These are phyloP conservation scores for Zizania latifolia DNA, from an alignment of 176 grass and related monocot genomes.

Conservation along the genomic window DNA sequence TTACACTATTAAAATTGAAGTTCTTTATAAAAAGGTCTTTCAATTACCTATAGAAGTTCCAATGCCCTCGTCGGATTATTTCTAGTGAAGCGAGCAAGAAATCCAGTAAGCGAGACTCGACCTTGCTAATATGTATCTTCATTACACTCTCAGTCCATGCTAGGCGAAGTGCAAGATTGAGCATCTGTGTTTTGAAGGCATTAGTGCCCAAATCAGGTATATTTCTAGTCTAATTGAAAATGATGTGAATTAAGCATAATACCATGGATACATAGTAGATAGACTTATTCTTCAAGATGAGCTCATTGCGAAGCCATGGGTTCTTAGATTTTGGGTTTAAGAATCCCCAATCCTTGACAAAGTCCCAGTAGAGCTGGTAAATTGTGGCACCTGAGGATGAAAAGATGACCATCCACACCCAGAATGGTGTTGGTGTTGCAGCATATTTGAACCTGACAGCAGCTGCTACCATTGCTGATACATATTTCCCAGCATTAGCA, in stretches of 20 bases:
- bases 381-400: slow-evolving; percentile 58
- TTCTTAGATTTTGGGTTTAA: slow-evolving; percentile 56
- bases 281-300: slow-evolving; percentile 74
- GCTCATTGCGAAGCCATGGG: slow-evolving; percentile 59
- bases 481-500: slow-evolving; percentile 79
- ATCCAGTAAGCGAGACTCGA: slow-evolving; percentile 55
- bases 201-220: slow-evolving; percentile 10
- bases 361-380: slow-evolving; percentile 98
- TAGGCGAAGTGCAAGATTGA: slow-evolving; percentile 80
- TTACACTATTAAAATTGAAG: neutral
- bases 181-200: slow-evolving; percentile 36
- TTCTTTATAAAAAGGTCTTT: neutral
- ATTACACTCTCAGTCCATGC: slow-evolving; percentile 89
- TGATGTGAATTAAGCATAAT: neutral
- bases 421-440: slow-evolving; percentile 50
- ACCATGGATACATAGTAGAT: slow-evolving; percentile 85
- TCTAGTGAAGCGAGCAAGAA: slow-evolving; percentile 79
- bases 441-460: slow-evolving; percentile 63
- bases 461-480: slow-evolving; percentile 88
- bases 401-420: slow-evolving; percentile 49
- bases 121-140: slow-evolving; percentile 30
- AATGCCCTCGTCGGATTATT: slow-evolving; percentile 78
- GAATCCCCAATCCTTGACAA: slow-evolving; percentile 88
- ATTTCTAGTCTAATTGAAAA: neutral
- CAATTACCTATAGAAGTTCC: slow-evolving; percentile 89